phyloP scores from a whole-genome alignment of 2,329 filamentous ascomycete species.

The Sordariomycetes sp. region DNA sequence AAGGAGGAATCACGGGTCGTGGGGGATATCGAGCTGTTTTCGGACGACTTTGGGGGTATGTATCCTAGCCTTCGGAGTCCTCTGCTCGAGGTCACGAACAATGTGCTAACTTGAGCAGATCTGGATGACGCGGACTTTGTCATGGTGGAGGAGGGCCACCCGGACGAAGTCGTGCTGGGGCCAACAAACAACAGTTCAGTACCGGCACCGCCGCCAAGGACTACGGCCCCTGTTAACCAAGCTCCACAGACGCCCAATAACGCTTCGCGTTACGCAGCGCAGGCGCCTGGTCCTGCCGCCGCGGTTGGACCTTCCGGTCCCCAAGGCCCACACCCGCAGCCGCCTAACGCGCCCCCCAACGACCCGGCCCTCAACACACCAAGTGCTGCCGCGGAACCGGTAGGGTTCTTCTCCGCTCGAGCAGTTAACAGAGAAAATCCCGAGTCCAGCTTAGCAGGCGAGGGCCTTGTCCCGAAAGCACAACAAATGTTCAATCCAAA shows the following conservation, averaged over 20 bases:
- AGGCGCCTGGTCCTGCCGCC: neutral
- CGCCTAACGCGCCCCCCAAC: neutral
- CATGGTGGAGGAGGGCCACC: constrained; percentile 54
- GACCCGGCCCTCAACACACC: neutral
- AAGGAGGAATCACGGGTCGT: neutral
- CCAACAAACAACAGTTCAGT: constrained; percentile 9
- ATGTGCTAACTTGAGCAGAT: constrained; percentile 22
- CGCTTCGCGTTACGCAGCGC: constrained; percentile 5
- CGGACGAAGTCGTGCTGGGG: constrained; percentile 53
- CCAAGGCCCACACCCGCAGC: neutral
- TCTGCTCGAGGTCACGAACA: neutral
- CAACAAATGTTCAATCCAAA: constrained; percentile 57
- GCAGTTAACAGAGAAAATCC: constrained; percentile 41
- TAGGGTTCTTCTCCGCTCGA: constrained; percentile 59
- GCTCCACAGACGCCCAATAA: constrained; percentile 21
- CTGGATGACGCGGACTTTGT: constrained; percentile 70
- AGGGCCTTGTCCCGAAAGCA: constrained; percentile 24
- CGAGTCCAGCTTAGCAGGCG: constrained; percentile 24
- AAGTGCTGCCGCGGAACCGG: constrained; percentile 20
- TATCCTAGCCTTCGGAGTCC: neutral
- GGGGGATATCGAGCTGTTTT: constrained; percentile 2
- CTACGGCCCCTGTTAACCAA: constrained; percentile 8
- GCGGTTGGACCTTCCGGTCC: neutral
- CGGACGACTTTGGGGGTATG: constrained; percentile 14
- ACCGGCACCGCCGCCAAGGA: constrained; percentile 10